Evolutionary conservation across 768 basidiomycete genomes (phyloP), one percentile per base, ranked within the genome.

Genomic region (Suillus alpinus): DNA sequence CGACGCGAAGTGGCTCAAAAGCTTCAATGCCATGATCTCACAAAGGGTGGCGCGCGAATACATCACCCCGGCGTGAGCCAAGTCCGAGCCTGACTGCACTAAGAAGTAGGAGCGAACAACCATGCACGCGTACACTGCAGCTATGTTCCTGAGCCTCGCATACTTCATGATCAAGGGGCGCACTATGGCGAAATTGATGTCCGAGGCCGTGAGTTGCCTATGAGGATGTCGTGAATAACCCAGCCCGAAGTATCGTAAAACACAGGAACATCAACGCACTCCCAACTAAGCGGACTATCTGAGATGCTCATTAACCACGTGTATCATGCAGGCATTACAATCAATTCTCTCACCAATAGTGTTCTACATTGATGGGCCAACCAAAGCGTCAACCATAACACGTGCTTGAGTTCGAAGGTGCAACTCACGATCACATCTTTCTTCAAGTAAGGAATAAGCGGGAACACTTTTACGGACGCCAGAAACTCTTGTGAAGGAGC

Each of bases 1-100:
- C 5, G 82, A 82, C 1, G 91, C 87, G 68, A 91, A 95, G 36
- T 81, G 81, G 23, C 82, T 84, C 12, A 95, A 79, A 26, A 95
- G 83, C 68, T 97, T 97, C 78, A 93, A 86, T 9, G 95, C 94
- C 20, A 97, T 74, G 16, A 97, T 84, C 71, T 97, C 94, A 74
- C 93, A 95, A 10, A 95, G 80, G 34, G 81, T 86, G 4, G 94
- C 95, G 43, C 89, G 79, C 10, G 86, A 76, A 57, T 78, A 73
- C 78, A 91, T 88, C 58, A 97, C 80, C 16, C 82, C 85, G 9
- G 92, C 83, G 74, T 88, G 88, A 14, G 92, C 91, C 50, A 97
- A 79, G 66, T 95, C 87, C 3, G 80, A 78, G 29, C 85, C 85
- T 3, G 86, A 82, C 52, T 86, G 81, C 10, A 84, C 78, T 18